Evolutionary conservation across 2,329 filamentous ascomycete species (phyloP).

Genomic region (Fusarium sacchari): DNA sequence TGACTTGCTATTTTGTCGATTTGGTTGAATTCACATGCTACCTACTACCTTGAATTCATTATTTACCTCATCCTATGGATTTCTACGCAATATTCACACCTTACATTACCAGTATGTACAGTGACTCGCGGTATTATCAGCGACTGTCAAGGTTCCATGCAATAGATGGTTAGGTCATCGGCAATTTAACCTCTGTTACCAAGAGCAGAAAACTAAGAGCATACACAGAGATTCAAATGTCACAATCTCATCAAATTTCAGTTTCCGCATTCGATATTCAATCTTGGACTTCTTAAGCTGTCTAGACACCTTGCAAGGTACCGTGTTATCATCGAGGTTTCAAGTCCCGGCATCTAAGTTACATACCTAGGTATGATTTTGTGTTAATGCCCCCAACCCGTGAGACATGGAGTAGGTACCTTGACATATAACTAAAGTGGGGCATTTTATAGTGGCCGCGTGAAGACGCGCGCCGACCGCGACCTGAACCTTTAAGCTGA

Average conservation of each 20-base stretch:
- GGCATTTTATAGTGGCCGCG: slow-evolving; percentile 35
- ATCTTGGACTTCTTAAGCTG: not conserved
- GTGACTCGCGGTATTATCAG: not conserved
- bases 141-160: not conserved
- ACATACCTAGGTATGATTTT: too few species aligned
- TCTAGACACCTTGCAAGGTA: not conserved
- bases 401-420: not conserved
- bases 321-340: not conserved
- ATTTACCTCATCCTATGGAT: not conserved
- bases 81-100: not conserved
- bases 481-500: slow-evolving; percentile 16
- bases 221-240: not conserved
- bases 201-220: not conserved
- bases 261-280: not conserved
- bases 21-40: slow-evolving; percentile 8
- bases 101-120: too few species aligned
- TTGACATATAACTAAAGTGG: slow-evolving; percentile 8
- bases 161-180: not conserved
- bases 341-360: not conserved
- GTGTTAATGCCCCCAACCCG: not conserved
- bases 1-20: slow-evolving; percentile 4
- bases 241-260: not conserved
- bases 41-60: not conserved
- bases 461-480: slow-evolving; percentile 31
- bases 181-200: not conserved